Evolutionary conservation across 2,329 filamentous ascomycete species (phyloP), one percentile per base, ranked within the genome.

Genomic region (Clonostachys byssicola): DNA sequence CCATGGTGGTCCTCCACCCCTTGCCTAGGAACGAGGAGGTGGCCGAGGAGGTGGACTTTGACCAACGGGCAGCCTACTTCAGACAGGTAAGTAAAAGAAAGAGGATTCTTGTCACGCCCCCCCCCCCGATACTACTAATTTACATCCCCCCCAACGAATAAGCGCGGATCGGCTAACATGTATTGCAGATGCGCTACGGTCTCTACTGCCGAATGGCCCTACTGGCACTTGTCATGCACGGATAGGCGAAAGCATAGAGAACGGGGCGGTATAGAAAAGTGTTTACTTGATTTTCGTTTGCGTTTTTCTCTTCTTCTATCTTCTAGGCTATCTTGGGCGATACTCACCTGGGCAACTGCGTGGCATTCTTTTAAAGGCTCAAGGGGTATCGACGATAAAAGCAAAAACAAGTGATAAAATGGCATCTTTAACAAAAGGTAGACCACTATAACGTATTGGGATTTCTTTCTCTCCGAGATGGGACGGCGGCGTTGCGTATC

Each of bases 191-290:
- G 92, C 84, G 87, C 72, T 96, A 97, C 72, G 94, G 94, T 59
- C 81, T 99, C 60, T 97, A 96, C 78, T 95, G 89, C 70, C 88
- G 94, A 66, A 99, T 99, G 94, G 94, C 94, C 58, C 73, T 99
- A 72, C 78, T 99, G 67, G 94, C 94, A 56, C 77, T 97, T 67
- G 89, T 97, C 68, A 87, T 99, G 88, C 44, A 38, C 16, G 17
- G 18, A 45, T 14, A 39, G 17, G 23, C 30, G 13, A 18, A 38
- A 34, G n/a, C 17, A 34, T 16, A 9, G 18, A 23, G 33, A 44
- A 44, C 18, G 8, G 38, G 10, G 36, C 36, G 36, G 12, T n/a
- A n/a, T 39, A 30, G 14, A 41, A 17, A 46, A 39, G 12, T 20
- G 12, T 20, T 46, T 13, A 12, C 17, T 46, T 46, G 38, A n/a